Percentiles rank a stretch among this genome's conserved stretches.
phyloP scores from a whole-genome alignment of 2,329 filamentous ascomycete species.

The Grosmannia penicillata region DNA sequence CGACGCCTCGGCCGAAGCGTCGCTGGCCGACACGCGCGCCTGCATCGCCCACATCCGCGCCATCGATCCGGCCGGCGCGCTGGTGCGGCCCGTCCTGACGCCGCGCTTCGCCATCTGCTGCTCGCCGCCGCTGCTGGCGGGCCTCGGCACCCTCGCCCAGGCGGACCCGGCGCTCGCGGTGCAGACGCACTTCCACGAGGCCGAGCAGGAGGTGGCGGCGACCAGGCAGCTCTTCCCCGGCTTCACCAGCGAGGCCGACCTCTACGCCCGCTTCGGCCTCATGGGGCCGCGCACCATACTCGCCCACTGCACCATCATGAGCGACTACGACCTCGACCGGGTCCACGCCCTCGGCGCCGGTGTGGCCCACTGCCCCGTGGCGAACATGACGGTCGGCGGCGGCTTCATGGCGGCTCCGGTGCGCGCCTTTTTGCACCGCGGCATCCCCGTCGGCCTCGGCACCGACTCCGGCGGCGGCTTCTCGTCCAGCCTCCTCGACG shows the following conservation, averaged over 20 bases:
- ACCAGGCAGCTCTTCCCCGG: constrained; percentile 40
- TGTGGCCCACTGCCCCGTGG: constrained; percentile 48
- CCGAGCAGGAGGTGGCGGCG: constrained; percentile 40
- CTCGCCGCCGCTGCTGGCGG: constrained; percentile 33
- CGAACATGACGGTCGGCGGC: constrained; percentile 47
- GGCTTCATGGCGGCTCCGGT: constrained; percentile 49
- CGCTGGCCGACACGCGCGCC: constrained; percentile 30
- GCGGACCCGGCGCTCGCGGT: constrained; percentile 34
- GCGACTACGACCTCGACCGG: constrained; percentile 35
- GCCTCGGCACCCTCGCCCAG: constrained; percentile 37
- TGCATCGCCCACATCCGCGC: constrained; percentile 31
- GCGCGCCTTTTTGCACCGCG: constrained; percentile 37
- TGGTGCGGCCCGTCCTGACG: constrained; percentile 36
- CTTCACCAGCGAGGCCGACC: constrained; percentile 40
- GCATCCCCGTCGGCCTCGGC: constrained; percentile 51
- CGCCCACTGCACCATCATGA: constrained; percentile 51
- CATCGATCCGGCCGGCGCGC: constrained; percentile 26
- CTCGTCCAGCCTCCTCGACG: constrained; percentile 46
- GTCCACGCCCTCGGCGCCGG: constrained; percentile 36
- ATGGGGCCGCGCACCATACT: constrained; percentile 42
- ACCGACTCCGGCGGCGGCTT: constrained; percentile 24
- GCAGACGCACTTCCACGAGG: constrained; percentile 56
- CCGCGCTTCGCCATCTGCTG: constrained; percentile 50
- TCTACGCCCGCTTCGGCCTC: constrained; percentile 41
- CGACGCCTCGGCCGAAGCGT: constrained; percentile 22